Base-by-base conservation (phyloP, 129 eudicot genomes). In the Lactuca sativa region DNA sequence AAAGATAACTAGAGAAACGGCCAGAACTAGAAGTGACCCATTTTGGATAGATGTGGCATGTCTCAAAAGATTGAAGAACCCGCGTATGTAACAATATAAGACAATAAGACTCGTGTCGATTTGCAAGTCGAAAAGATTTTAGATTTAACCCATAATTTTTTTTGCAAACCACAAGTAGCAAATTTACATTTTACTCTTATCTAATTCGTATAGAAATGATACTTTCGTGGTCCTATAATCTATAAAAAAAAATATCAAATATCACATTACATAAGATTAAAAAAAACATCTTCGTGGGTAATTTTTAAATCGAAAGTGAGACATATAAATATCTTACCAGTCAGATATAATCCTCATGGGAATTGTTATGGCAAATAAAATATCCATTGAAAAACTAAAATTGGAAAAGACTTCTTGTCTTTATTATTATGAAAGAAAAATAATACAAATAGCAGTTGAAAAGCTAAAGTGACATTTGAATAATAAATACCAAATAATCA, bases 381-480 rank as follows among this genome's bases (percentile, higher is more conserved):
- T 5, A 54, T 15, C 5, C 9, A 66, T 47, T 47, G 56, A 56
- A 3, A 17, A 31, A 73, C 44, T 36, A 64, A 64, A 56, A 40
- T 43, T 41, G 7, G 49, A 56, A 74, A 38, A 51, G 51, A 59
- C 33, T 0, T 31, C 6, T 4, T 17, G 54, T 62, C 69, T 62
- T 74, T 30, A 69, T 69, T 41, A 61, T 53, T 69, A 16, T 15
- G 55, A 61, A 61, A 49, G 41, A 62, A 67, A 59, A 61, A 10
- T 61, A 62, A 52, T 62, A 7, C 53, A 12, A 65, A 61, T 59
- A 69, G 76, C 66, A 69, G 81, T 69, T 76, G 81, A 69, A 76
- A 76, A 76, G 81, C 81, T 76, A 54, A 68, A 61, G 75, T 53
- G 71, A 62, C 75, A 76, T 37, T n/a, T 41, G 16, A 56, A 65